phyloP scores from a whole-genome alignment of 257 asterid species.

The Catharanthus roseus region DNA sequence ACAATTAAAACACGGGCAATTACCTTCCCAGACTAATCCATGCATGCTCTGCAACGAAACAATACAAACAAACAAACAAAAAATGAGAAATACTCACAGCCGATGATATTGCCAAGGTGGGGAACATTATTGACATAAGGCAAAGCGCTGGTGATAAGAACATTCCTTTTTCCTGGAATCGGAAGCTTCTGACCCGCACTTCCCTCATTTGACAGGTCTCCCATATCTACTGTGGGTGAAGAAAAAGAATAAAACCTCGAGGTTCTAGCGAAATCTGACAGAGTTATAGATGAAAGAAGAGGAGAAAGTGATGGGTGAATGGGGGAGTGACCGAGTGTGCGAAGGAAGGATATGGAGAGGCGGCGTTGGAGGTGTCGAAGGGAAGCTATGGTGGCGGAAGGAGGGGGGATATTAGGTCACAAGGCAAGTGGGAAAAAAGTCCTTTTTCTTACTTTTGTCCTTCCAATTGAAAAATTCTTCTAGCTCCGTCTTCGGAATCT shows the following conservation, averaged over 20 bases:
- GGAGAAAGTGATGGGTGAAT: not conserved
- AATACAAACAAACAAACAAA: not conserved
- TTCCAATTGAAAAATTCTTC: no score
- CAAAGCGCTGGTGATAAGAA: slow-evolving; percentile 87
- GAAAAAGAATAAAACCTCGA: not conserved
- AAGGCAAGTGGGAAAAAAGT: no score
- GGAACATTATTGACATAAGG: slow-evolving; percentile 98
- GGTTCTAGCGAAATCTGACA: not conserved
- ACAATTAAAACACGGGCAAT: not conserved
- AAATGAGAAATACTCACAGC: slow-evolving; percentile 45
- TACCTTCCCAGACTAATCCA: not conserved
- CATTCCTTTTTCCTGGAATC: slow-evolving; percentile 65
- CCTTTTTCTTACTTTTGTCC: no score
- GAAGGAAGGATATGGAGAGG: not conserved
- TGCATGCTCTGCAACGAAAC: not conserved
- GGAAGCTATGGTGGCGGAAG: slow-evolving; percentile 11
- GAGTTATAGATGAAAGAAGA: not conserved
- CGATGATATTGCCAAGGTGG: slow-evolving; percentile 95
- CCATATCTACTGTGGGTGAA: slow-evolving; percentile 23
- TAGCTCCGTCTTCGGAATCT: no score
- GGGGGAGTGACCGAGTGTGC: not conserved
- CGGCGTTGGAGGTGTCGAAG: not conserved
- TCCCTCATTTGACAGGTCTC: slow-evolving; percentile 24
- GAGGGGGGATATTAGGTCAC: no score
- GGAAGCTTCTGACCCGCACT: slow-evolving; percentile 50